Conservation (phyloP, 106 monocot species). For the Alisma plantagoaquatica region DNA sequence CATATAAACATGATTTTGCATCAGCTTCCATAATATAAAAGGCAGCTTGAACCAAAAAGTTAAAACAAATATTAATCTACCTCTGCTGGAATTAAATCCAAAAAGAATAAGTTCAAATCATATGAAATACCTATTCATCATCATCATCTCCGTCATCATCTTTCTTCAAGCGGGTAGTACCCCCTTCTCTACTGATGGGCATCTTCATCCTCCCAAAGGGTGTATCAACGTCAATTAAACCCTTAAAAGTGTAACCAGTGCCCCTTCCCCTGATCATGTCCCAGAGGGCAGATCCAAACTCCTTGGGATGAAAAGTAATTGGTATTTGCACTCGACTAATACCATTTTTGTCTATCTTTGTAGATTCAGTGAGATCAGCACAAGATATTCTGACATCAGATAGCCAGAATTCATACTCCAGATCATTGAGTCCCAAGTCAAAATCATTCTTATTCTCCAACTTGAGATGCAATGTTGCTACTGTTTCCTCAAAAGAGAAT, state of each 20-base stretch:
- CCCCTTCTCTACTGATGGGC: slow-evolving; percentile 69
- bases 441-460: slow-evolving; percentile 91
- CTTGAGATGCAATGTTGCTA: slow-evolving; percentile 50
- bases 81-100: too few relatives aligned
- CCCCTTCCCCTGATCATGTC: slow-evolving; percentile 81
- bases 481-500: slow-evolving; percentile 74
- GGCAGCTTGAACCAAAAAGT: too few relatives aligned
- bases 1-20: too few relatives aligned
- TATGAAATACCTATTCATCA: slow-evolving; percentile 54
- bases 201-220: slow-evolving; percentile 82
- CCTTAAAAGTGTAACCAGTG: slow-evolving; percentile 68
- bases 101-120: too few relatives aligned
- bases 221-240: slow-evolving; percentile 67
- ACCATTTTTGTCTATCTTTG: slow-evolving; percentile 54
- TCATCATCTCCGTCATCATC: slow-evolving; percentile 40
- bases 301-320: slow-evolving; percentile 58
- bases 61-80: too few relatives aligned
- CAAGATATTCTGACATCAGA: slow-evolving; percentile 46
- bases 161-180: slow-evolving; percentile 62
- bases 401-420: slow-evolving; percentile 75
- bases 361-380: slow-evolving; percentile 43
- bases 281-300: slow-evolving; percentile 76
- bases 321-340: slow-evolving; percentile 48
- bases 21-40: too few relatives aligned
- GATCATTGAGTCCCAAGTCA: slow-evolving; percentile 52